Evolutionary conservation across 371 early-diverging fungal species (phyloP), one percentile per base, ranked within the genome.

Genomic region (Chytridiales sp.): DNA sequence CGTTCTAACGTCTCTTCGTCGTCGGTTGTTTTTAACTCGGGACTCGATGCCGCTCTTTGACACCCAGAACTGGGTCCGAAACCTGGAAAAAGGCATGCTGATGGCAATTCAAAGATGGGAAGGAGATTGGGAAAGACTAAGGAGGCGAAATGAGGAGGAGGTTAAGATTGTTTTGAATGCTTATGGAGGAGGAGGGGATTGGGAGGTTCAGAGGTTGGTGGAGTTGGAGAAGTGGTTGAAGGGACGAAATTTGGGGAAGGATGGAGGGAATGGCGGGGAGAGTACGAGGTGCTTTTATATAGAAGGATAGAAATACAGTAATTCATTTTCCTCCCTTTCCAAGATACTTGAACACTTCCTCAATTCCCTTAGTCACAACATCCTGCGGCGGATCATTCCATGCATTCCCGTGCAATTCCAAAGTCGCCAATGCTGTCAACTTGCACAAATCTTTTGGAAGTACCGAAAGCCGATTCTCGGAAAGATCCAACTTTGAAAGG

Each of bases 1-100:
- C 17, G 49, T 56, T 22, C 6, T 56, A n/a, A 56, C 55, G 31
- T 26, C 47, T n/a, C 70, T 94, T 38, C 84, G 93, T 29, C 77
- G 82, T 42, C 77, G 83, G 26, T 68, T 95, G 46, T 95, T 90
- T 72, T 68, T 88, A 59, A 76, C 78, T 13, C 80, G 94, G 9
- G 93, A 93, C 43, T 62, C 63, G 8, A 87, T 84, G 35, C 82
- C 88, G 1, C 69, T 95, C 39, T 95, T 93, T 72, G 93, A 95
- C 69, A 93, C 95, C 8, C 67, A 71, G 42, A 79, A 88, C n/a
- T 93, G 92, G 93, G 92, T 92, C 1, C 75, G 83, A n/a, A 86
- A 89, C 64, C 72, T 95, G 42, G 94, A 94, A 76, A 34, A 19
- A 9, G 73, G 69, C 13, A n/a, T 62, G 47, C 52, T 35, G 46